Percentiles rank a stretch among this genome's conserved stretches.
These are phyloP conservation scores for Primulina huaijiensis DNA, from an alignment of 257 asterid species.

Conservation along the genomic window DNA sequence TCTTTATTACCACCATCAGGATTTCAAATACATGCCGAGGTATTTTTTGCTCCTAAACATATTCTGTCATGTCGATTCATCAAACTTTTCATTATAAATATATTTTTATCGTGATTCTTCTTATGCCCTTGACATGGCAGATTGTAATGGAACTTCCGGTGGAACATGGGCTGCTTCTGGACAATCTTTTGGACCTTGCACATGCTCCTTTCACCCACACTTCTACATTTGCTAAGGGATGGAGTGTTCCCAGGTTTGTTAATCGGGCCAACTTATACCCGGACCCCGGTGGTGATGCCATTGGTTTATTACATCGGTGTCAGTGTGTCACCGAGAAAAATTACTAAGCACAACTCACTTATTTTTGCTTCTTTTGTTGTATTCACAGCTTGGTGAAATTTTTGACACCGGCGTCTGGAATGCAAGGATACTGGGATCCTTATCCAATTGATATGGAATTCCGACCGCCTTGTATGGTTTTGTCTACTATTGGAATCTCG, in stretches of 20 bases:
- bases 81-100: neutral
- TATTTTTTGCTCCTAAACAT: conserved; percentile 22
- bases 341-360: neutral
- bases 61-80: neutral
- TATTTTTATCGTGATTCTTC: conserved; percentile 15
- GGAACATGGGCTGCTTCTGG: conserved; percentile 86
- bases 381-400: conserved; percentile 86
- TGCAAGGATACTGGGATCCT: conserved; percentile 97
- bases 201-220: conserved; percentile 98
- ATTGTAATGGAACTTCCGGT: conserved; percentile 94
- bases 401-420: conserved; percentile 72
- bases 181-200: conserved; percentile 96
- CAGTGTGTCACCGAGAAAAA: too few relatives aligned
- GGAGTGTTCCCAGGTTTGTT: conserved; percentile 84
- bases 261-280: neutral
- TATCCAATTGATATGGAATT: conserved; percentile 97
- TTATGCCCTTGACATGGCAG: conserved; percentile 37
- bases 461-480: conserved; percentile 87
- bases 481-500: conserved; percentile 91
- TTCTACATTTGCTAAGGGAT: conserved; percentile 95
- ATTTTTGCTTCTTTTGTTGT: neutral
- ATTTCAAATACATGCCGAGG: conserved; percentile 94
- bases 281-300: neutral
- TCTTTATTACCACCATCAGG: conserved; percentile 82
- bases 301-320: neutral